These are phyloP conservation scores for Hyphopichia fennica DNA, from an alignment of 1,139 yeast genomes.

Conservation along the genomic window DNA sequence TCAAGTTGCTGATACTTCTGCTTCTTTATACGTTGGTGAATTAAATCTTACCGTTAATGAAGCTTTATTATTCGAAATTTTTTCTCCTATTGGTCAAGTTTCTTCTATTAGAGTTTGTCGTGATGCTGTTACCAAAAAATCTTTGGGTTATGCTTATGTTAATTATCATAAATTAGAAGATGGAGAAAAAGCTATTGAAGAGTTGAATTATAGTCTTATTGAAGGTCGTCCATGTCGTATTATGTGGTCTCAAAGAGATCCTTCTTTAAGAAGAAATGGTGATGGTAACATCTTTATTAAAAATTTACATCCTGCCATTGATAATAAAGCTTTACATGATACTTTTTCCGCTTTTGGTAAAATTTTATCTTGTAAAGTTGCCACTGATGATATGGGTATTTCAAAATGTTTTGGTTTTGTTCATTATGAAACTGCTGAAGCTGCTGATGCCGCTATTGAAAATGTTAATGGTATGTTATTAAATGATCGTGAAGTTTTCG, in stretches of 20 bases:
- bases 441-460: constrained; percentile 94
- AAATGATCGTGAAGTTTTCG: constrained; percentile 95
- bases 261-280: constrained; percentile 92
- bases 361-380: constrained; percentile 96
- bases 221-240: constrained; percentile 98
- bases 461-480: constrained; percentile 98
- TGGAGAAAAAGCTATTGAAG: constrained; percentile 94
- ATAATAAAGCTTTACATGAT: constrained; percentile 98
- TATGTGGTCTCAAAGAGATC: constrained; percentile 99
- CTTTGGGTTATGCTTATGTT: constrained; percentile 97
- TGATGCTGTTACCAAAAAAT: constrained; percentile 95
- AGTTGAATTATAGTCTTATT: constrained; percentile 89
- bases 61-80: constrained; percentile 91
- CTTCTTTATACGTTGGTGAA: constrained; percentile 97
- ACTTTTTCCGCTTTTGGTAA: constrained; percentile 97
- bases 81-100: constrained; percentile 94
- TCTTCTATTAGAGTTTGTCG: constrained; percentile 98
- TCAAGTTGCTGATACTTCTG: constrained; percentile 56
- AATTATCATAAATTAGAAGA: constrained; percentile 89
- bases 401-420: constrained; percentile 98
- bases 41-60: constrained; percentile 91
- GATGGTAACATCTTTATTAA: constrained; percentile 97
- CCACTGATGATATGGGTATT: constrained; percentile 87
- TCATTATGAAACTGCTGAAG: constrained; percentile 91
- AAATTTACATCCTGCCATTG: constrained; percentile 97